Evolutionary conservation across 306 rosid species (phyloP).

Genomic region (Purshia tridentata): DNA sequence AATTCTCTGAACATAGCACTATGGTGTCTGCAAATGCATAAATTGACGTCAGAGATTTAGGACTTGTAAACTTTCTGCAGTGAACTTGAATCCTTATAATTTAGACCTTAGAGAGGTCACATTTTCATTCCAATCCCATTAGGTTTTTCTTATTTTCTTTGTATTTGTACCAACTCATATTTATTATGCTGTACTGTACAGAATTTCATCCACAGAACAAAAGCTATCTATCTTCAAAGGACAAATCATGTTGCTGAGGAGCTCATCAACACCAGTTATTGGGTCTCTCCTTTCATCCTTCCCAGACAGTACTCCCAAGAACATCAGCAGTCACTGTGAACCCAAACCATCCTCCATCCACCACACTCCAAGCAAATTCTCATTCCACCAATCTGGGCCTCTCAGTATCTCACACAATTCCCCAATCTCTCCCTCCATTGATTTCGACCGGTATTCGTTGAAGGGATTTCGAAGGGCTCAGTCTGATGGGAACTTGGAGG

Average conservation of each 20-base stretch:
- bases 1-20: no score
- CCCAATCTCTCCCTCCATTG: constrained; percentile 72
- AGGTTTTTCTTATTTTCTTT: neutral
- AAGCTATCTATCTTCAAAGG: neutral
- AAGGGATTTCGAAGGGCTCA: constrained; percentile 69
- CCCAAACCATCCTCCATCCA: constrained; percentile 34
- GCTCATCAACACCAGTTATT: constrained; percentile 89
- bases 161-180: neutral
- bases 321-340: constrained; percentile 36
- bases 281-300: constrained; percentile 65
- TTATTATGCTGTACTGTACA: constrained; percentile 8
- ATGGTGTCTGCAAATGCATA: no score
- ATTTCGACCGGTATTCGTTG: constrained; percentile 25
- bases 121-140: no score
- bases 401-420: constrained; percentile 48
- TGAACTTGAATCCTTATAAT: no score
- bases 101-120: no score
- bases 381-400: constrained; percentile 39
- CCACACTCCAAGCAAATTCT: constrained; percentile 33
- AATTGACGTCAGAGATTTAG: no score
- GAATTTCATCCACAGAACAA: neutral
- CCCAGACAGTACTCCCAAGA: constrained; percentile 48
- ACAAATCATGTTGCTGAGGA: constrained; percentile 65
- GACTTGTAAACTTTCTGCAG: no score
- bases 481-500: constrained; percentile 79